Conservation (phyloP, 1,139 yeast genomes). For the Pichia norvegensis region DNA sequence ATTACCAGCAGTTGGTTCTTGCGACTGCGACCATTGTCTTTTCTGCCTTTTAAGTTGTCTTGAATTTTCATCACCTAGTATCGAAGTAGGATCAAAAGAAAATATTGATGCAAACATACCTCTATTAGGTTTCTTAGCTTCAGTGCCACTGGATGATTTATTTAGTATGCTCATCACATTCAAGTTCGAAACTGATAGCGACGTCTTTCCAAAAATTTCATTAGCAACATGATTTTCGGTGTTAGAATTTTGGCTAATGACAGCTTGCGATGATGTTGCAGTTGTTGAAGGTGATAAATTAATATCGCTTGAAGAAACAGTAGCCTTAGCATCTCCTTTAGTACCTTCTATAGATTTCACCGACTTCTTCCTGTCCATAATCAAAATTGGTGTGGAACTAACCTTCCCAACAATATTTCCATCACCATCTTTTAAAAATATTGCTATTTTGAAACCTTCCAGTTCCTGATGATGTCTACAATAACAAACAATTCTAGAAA, state of each 20-base stretch:
- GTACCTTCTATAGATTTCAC: conserved; percentile 2
- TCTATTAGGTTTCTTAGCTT: conserved; percentile 3
- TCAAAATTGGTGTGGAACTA: conserved; percentile 67
- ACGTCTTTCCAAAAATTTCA: background rate
- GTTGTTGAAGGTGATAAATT: conserved; percentile 20
- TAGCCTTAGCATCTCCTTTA: conserved; percentile 28
- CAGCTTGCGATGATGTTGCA: conserved; percentile 3
- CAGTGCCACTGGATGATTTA: background rate
- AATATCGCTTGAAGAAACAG: conserved; percentile 57
- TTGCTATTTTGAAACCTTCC: conserved; percentile 68
- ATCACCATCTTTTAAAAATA: conserved; percentile 54
- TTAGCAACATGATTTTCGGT: background rate
- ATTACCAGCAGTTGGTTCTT: conserved; percentile 6
- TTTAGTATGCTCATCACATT: conserved; percentile 6
- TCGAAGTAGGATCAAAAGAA: conserved; percentile 13
- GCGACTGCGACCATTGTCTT: conserved; percentile 29
- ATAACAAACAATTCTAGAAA: conserved; percentile 87
- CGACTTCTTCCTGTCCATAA: conserved; percentile 83
- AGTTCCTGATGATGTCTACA: conserved; percentile 89
- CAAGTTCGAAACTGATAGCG: conserved; percentile 2
- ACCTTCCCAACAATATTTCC: conserved; percentile 66
- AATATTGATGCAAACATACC: conserved; percentile 13
- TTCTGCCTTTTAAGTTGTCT: conserved; percentile 32
- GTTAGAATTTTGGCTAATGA: background rate
- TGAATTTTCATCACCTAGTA: conserved; percentile 15